phyloP scores from a whole-genome alignment of 371 early-diverging fungal genomes.

The Mucor lusitanicus region DNA sequence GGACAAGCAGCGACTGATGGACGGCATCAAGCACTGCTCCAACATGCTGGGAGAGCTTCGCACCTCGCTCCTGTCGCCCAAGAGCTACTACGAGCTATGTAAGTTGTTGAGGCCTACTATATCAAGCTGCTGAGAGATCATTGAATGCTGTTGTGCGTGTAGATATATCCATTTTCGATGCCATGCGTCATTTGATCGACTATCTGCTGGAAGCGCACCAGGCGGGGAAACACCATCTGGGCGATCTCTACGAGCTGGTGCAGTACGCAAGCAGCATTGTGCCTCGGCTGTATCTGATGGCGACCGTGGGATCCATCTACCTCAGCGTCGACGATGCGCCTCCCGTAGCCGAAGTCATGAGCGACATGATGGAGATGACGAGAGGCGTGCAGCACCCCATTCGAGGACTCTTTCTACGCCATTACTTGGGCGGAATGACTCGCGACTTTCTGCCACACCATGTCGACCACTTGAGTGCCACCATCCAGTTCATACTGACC shows the following conservation, averaged over 20 bases:
- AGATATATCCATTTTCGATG: slow-evolving; percentile 95
- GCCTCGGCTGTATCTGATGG: slow-evolving; percentile 95
- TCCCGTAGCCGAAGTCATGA: slow-evolving; percentile 91
- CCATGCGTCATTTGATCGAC: slow-evolving; percentile 82
- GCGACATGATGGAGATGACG: slow-evolving; percentile 97
- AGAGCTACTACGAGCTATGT: slow-evolving; percentile 95
- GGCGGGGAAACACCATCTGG: slow-evolving; percentile 81
- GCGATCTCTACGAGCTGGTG: slow-evolving; percentile 93
- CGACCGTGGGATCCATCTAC: slow-evolving; percentile 92
- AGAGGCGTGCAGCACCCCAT: slow-evolving; percentile 97
- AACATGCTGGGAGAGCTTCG: slow-evolving; percentile 92
- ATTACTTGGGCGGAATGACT: slow-evolving; percentile 90
- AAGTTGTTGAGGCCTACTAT: too few species aligned
- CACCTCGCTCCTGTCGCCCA: slow-evolving; percentile 89
- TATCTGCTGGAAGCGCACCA: slow-evolving; percentile 85
- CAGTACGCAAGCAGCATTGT: slow-evolving; percentile 96
- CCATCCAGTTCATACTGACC: slow-evolving; percentile 90
- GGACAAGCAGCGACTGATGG: slow-evolving; percentile 88
- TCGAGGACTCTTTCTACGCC: slow-evolving; percentile 90
- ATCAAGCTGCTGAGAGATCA: too few species aligned
- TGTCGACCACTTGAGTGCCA: not conserved
- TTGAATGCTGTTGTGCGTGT: slow-evolving; percentile 21
- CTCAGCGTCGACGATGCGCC: slow-evolving; percentile 86
- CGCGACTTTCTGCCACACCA: slow-evolving; percentile 75
- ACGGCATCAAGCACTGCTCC: slow-evolving; percentile 92